phyloP scores from a whole-genome alignment of 495 filamentous ascomycete species.

The Penicillium salamii region DNA sequence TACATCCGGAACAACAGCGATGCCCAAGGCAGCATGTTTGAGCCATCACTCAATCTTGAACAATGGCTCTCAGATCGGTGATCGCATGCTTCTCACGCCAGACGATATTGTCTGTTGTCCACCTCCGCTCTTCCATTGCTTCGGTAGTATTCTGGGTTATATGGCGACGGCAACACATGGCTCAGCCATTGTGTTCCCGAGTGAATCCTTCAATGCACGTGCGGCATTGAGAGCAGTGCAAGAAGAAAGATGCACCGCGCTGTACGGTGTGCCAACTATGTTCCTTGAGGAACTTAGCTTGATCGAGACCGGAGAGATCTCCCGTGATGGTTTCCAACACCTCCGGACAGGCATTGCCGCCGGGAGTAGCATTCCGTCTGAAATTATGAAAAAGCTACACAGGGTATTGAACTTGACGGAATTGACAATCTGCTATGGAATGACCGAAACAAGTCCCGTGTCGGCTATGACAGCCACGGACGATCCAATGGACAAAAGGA shows the following conservation, averaged over 20 bases:
- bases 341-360: conserved; percentile 91
- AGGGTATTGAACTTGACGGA: conserved; percentile 73
- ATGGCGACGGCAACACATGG: conserved; percentile 93
- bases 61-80: conserved; percentile 79
- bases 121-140: conserved; percentile 90
- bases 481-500: conserved; percentile 77
- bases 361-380: conserved; percentile 75
- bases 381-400: conserved; percentile 81
- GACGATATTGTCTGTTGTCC: conserved; percentile 79
- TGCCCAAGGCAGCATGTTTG: conserved; percentile 90
- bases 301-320: conserved; percentile 53
- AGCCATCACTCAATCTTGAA: conserved; percentile 84
- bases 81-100: conserved; percentile 73
- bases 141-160: conserved; percentile 86
- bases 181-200: conserved; percentile 78
- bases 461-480: conserved; percentile 83
- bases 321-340: conserved; percentile 59
- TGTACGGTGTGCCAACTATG: conserved; percentile 97
- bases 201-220: conserved; percentile 80
- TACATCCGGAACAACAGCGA: conserved; percentile 86
- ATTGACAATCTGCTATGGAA: conserved; percentile 94
- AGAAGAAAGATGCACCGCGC: conserved; percentile 74
- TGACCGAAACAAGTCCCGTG: conserved; percentile 97
- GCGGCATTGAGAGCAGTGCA: conserved; percentile 69
- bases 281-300: conserved; percentile 84